Conservation (phyloP, 176 grass and related monocot genomes). For the Musa troglodytarum region DNA sequence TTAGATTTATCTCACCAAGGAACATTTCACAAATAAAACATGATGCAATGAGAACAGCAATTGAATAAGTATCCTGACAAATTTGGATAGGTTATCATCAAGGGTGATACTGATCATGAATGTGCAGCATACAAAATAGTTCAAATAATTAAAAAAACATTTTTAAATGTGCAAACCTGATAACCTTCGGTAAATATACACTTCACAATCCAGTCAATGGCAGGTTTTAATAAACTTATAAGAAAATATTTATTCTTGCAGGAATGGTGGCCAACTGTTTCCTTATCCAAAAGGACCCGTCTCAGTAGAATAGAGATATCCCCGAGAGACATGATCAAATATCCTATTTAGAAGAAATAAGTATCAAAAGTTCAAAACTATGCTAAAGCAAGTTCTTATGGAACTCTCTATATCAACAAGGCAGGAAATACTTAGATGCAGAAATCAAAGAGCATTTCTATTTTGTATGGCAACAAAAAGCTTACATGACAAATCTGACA, state of each 20-base stretch:
- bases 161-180: conserved; percentile 5
- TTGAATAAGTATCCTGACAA: background rate
- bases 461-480: too few relatives aligned
- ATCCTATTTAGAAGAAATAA: conserved; percentile 1
- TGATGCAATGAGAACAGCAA: too few relatives aligned
- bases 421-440: background rate
- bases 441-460: background rate
- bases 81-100: background rate
- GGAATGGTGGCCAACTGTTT: conserved; percentile 5
- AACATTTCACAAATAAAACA: background rate
- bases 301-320: conserved; percentile 7
- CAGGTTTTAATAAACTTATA: conserved; percentile 17
- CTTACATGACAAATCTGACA: too few relatives aligned
- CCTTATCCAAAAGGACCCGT: conserved; percentile 5
- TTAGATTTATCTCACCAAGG: background rate
- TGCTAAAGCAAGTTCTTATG: background rate
- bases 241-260: conserved; percentile 16
- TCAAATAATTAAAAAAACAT: background rate
- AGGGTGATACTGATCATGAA: background rate
- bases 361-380: background rate
- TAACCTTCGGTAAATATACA: conserved; percentile 7
- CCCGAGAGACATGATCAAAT: conserved; percentile 14
- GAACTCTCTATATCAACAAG: background rate
- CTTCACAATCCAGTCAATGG: conserved; percentile 21
- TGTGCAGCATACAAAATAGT: background rate